Evolutionary conservation across 768 basidiomycete genomes (phyloP), one percentile per base, ranked within the genome.

Genomic region (Russula lepida): DNA sequence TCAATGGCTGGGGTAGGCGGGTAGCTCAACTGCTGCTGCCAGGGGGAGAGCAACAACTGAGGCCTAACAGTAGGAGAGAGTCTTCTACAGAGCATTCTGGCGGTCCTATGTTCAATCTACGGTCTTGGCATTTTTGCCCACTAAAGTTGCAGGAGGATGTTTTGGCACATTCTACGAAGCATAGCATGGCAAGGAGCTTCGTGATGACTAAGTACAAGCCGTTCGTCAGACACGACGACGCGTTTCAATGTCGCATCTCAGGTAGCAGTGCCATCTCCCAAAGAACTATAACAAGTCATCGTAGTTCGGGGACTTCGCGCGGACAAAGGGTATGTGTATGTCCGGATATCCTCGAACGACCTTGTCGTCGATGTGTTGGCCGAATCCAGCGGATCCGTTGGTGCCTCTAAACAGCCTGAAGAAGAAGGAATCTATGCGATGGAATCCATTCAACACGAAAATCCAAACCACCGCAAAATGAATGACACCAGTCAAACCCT

Each of bases 21-120:
- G 65, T 69, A 69, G 69, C 69, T 69, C 69, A 69, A 68, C 65
- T 70, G n/a, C n/a, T n/a, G n/a, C n/a, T n/a, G n/a, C n/a, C n/a
- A n/a, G n/a, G n/a, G 69, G 69, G 69, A 70, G 69, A 70, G 69
- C 69, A 67, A 69, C 69, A 69, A 69, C 69, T 69, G 69, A 70
- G 69, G 67, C 12, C 5, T 9, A n/a, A n/a, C n/a, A 8, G 17
- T 6, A 13, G 13, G 39, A 17, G 17, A 19, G 39, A 1, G 6
- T 43, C 19, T 43, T 5, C 19, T 2, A 2, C n/a, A 23, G 5
- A 11, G 65, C 49, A 28, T 77, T 84, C 83, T 85, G 79, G 80
- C 84, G 84, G 84, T 84, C 84, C 82, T 78, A 81, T 83, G 84
- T 85, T 85, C 84, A 79, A 84, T 82, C 84, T 83, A 83, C 81